phyloP scores from a whole-genome alignment of 768 basidiomycete species.

The Termitomyces sp. region DNA sequence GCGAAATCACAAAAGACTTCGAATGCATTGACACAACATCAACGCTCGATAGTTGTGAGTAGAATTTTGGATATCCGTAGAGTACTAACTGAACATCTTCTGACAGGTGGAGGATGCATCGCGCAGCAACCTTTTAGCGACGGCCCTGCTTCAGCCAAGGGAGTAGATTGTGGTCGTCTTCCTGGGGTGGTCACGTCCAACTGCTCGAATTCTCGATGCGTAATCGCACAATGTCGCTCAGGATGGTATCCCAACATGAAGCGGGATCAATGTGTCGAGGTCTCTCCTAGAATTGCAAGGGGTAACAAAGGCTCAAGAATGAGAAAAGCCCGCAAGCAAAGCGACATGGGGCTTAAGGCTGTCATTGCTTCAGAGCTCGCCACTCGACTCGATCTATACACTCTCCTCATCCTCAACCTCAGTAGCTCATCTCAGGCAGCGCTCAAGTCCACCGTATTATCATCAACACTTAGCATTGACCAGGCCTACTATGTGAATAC shows the following conservation, averaged over 20 bases:
- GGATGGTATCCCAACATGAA: constrained; percentile 24
- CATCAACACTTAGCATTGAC: constrained; percentile 6
- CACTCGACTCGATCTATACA: constrained; percentile 15
- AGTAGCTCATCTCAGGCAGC: constrained; percentile 1
- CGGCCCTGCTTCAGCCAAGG: constrained; percentile 9
- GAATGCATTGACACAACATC: constrained; percentile 36
- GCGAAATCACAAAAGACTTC: constrained; percentile 23
- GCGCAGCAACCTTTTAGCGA: constrained; percentile 30
- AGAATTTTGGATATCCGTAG: background rate
- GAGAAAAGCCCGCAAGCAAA: constrained; percentile 13
- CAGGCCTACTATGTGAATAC: constrained; percentile 17
- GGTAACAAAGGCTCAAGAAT: constrained; percentile 14
- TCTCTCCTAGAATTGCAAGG: constrained; percentile 1
- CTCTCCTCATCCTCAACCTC: constrained; percentile 20
- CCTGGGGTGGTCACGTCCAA: constrained; percentile 19
- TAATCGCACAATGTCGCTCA: constrained; percentile 23
- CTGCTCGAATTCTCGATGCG: constrained; percentile 24
- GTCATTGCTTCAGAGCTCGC: constrained; percentile 17
- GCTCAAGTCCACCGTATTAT: background rate
- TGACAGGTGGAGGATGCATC: constrained; percentile 40
- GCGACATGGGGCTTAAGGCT: background rate
- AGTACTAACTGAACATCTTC: background rate
- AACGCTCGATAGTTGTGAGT: constrained; percentile 38
- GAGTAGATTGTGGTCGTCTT: constrained; percentile 27
- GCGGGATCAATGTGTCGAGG: constrained; percentile 18